Evolutionary conservation across 805 yeast genomes (phyloP).

Genomic region (Monosporozyma aerobia): DNA sequence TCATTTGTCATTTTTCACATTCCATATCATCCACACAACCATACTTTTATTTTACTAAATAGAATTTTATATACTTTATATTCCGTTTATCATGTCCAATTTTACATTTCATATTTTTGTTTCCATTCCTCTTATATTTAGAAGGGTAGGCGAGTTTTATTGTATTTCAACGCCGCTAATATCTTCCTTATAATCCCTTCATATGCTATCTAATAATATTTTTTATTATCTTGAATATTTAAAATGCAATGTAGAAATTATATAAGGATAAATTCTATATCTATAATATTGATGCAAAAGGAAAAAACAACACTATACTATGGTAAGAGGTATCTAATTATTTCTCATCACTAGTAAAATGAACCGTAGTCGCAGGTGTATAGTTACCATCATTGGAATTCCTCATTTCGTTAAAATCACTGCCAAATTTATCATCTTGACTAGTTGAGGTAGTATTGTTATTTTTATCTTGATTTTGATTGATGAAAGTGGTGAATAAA

Average conservation of each 20-base stretch:
- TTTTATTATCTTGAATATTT: not conserved
- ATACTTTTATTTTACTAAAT: not conserved
- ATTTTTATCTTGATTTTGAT: conserved; percentile 4
- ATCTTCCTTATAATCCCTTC: not conserved
- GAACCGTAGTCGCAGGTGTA: conserved; percentile 23
- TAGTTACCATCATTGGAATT: conserved; percentile 6
- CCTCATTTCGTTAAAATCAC: conserved; percentile 7
- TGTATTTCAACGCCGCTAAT: not conserved
- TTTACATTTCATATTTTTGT: not conserved
- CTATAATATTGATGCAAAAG: not conserved
- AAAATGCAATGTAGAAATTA: not conserved
- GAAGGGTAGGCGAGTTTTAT: not conserved
- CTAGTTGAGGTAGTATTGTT: not conserved
- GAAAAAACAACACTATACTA: not conserved
- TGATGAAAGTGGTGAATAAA: conserved; percentile 18
- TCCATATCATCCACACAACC: not conserved
- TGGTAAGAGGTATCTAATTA: not conserved
- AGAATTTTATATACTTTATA: not conserved
- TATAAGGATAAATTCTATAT: not conserved
- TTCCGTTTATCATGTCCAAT: not conserved
- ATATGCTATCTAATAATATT: not conserved
- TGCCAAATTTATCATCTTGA: conserved; percentile 2
- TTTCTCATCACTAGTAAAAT: conserved; percentile 7
- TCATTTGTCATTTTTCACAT: not conserved
- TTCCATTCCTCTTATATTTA: not conserved